Evolutionary conservation across 208 protist genomes (phyloP).

Genomic region (Trichomonas gallinae): DNA sequence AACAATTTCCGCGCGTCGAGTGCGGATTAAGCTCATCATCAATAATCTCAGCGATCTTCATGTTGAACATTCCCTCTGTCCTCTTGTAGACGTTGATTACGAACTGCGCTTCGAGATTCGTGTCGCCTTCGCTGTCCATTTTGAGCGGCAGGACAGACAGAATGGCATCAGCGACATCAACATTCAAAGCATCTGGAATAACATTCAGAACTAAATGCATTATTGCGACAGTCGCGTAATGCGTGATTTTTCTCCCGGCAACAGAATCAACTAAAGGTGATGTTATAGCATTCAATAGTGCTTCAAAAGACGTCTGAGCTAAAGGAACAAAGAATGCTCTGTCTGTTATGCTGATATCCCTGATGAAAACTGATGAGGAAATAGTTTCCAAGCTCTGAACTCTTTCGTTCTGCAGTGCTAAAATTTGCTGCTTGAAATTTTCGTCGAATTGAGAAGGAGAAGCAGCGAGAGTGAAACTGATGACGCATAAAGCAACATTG

Average conservation of each 20-base stretch:
- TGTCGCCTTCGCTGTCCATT: not conserved
- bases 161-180: not conserved
- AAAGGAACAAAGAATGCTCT: not conserved
- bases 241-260: not conserved
- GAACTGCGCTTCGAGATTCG: not conserved
- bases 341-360: not conserved
- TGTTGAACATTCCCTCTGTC: not conserved
- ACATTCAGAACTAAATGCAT: not conserved
- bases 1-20: not conserved
- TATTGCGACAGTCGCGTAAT: not conserved
- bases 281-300: not conserved
- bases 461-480: not conserved
- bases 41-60: not conserved
- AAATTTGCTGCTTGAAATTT: not conserved
- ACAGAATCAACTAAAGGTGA: not conserved
- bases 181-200: not conserved
- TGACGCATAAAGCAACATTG: not conserved
- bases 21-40: not conserved
- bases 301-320: not conserved
- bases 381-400: not conserved
- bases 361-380: not conserved
- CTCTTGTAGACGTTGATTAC: not conserved
- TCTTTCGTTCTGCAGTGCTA: not conserved
- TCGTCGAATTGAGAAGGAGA: not conserved
- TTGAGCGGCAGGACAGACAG: not conserved